Evolutionary conservation across 2,329 filamentous ascomycete genomes (phyloP), one percentile per base, ranked within the genome.

Genomic region (Diaporthe sp.): DNA sequence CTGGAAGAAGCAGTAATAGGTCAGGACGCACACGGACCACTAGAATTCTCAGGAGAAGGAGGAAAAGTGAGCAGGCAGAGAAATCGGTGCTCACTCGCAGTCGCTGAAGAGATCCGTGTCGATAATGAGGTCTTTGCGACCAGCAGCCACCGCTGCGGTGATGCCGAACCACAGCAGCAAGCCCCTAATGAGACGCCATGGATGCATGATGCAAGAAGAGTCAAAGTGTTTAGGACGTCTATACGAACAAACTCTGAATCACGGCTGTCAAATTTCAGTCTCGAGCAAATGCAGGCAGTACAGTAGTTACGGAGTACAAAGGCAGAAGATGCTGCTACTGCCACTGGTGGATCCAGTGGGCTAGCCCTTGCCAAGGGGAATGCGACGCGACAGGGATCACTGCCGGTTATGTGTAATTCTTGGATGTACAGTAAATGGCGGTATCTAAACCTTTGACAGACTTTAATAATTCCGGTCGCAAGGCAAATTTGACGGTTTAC

Each of bases 61-160:
- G 7, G 12, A 63, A 12, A n/a, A n/a, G 4, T 10, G 30, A 15
- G 22, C 4, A 19, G 30, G 19, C 56, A 73, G 27, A 15, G 27
- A 35, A n/a, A 30, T 56, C 27, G 55, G 50, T 25, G 78, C 81
- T 77, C 80, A 86, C 84, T 87, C 86, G 50, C 86, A 85, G 70
- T 87, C 86, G 47, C 83, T 85, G 77, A 85, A 86, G 15, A 88
- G 78, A 73, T 87, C 86, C 0, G 86, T 87, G 77, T 87, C 86
- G 32, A 87, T 81, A 63, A 88, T 84, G 42, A 87, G 78, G 42
- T 83, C 84, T 72, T 83, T 85, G 35, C 44, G 70, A 27, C 2
- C 37, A 22, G 58, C 47, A 37, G 47, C 30, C 8, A 13, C 47
- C 12, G 15, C 37, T 22, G 51, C 37, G 13, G 44, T 25, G 27